Conservation (phyloP, 2,329 filamentous ascomycete species). For the Fusarium domesticum region DNA sequence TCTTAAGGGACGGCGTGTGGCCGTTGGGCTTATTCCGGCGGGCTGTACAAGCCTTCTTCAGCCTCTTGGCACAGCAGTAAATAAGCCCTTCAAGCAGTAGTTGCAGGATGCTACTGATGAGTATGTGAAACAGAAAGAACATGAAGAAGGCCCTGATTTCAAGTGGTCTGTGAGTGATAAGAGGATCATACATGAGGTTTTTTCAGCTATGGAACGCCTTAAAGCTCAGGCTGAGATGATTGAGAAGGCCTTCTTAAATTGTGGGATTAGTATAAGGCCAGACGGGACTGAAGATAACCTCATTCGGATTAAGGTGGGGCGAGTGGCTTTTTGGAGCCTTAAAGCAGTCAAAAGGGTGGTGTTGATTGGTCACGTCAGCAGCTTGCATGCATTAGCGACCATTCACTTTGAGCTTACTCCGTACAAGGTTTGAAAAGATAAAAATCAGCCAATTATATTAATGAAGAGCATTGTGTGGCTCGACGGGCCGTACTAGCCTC, state of each 20-base stretch:
- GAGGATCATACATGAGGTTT: not conserved
- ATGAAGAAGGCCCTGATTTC: not conserved
- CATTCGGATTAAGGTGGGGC: slow-evolving; percentile 2
- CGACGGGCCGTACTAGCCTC: too few relatives aligned
- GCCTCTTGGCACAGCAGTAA: slow-evolving; percentile 1
- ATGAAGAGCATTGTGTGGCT: too few relatives aligned
- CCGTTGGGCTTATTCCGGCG: not conserved
- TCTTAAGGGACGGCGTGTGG: not conserved
- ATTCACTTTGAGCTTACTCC: too few relatives aligned
- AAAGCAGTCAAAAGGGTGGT: too few relatives aligned
- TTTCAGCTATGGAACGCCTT: not conserved
- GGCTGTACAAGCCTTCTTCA: slow-evolving; percentile 1
- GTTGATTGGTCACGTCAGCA: too few relatives aligned
- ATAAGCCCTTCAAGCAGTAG: slow-evolving; percentile 1
- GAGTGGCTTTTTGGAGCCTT: too few relatives aligned
- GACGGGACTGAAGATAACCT: slow-evolving; percentile 1
- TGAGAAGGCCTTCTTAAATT: slow-evolving; percentile 1
- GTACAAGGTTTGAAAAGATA: too few relatives aligned
- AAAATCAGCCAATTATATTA: too few relatives aligned
- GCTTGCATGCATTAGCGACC: too few relatives aligned
- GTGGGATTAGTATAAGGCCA: not conserved
- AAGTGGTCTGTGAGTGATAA: not conserved
- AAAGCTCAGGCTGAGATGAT: not conserved
- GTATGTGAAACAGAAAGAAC: not conserved
- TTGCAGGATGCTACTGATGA: not conserved